These are phyloP conservation scores for Candida xiaguanensis DNA, from an alignment of 805 yeast genomes.

Conservation along the genomic window DNA sequence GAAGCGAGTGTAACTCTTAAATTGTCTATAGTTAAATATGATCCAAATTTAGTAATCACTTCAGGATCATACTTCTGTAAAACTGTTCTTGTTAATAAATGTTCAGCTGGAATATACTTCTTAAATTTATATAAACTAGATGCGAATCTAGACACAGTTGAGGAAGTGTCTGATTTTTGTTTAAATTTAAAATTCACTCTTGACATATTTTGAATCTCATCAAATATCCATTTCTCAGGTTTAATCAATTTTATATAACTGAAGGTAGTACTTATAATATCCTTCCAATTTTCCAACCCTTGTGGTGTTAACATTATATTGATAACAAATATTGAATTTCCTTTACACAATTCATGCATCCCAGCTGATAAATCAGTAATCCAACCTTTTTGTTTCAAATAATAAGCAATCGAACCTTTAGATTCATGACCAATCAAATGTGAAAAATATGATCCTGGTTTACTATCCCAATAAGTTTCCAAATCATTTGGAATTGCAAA, in stretches of 20 bases:
- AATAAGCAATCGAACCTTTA: constrained; percentile 73
- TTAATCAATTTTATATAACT: constrained; percentile 71
- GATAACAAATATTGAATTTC: constrained; percentile 62
- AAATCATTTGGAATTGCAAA: constrained; percentile 78
- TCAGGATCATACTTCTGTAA: constrained; percentile 57
- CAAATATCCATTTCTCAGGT: constrained; percentile 76
- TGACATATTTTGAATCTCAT: constrained; percentile 71
- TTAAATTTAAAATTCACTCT: constrained; percentile 70
- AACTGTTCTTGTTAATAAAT: constrained; percentile 55
- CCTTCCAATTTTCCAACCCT: constrained; percentile 65
- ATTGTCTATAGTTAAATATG: constrained; percentile 53
- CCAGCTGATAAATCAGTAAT: constrained; percentile 80
- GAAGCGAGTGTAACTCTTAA: constrained; percentile 57
- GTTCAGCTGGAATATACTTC: constrained; percentile 56
- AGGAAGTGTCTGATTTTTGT: constrained; percentile 70
- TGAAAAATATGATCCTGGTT: constrained; percentile 68
- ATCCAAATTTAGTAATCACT: constrained; percentile 47
- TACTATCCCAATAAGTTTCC: constrained; percentile 54
- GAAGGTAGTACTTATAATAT: constrained; percentile 57
- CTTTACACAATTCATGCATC: constrained; percentile 59
- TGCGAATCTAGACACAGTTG: constrained; percentile 70
- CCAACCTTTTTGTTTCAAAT: constrained; percentile 70
- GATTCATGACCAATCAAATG: constrained; percentile 94
- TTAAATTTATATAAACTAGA: constrained; percentile 50
- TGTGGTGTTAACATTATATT: constrained; percentile 71